Conservation (phyloP, 495 filamentous ascomycete species). For the Lindgomyces ingoldianus region DNA sequence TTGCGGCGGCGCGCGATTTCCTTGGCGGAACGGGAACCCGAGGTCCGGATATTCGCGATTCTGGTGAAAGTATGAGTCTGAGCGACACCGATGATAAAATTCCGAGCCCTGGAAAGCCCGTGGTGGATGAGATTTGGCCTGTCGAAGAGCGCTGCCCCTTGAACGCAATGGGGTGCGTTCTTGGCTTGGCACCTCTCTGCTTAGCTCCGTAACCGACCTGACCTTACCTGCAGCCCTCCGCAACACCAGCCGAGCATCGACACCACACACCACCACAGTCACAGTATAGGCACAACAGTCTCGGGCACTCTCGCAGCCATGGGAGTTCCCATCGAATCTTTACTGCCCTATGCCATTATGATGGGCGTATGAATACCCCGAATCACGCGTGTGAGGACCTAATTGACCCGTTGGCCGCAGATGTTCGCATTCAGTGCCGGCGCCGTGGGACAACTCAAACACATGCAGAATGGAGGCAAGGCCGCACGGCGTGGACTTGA, state of each 20-base stretch:
- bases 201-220: constrained; percentile 21
- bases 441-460: constrained; percentile 70
- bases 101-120: constrained; percentile 24
- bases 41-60: constrained; percentile 32
- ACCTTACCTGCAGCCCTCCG: background rate
- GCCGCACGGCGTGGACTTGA: constrained; percentile 78
- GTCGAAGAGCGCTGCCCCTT: constrained; percentile 23
- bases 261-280: background rate
- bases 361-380: constrained; percentile 62
- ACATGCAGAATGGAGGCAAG: constrained; percentile 87
- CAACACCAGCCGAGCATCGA: background rate
- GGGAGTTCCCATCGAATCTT: constrained; percentile 94
- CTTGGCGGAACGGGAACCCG: background rate
- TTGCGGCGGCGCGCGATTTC: constrained; percentile 18
- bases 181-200: background rate
- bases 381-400: constrained; percentile 32
- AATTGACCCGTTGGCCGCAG: constrained; percentile 50
- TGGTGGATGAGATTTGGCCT: constrained; percentile 30
- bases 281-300: constrained; percentile 8
- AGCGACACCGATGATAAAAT: constrained; percentile 31
- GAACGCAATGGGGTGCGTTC: constrained; percentile 1
- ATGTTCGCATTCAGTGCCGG: constrained; percentile 87
- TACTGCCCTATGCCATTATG: constrained; percentile 93
- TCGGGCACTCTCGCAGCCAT: constrained; percentile 53
- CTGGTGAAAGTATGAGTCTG: constrained; percentile 10